A percentile compares a stretch with the other conserved stretches of the same genome.
Evolutionary conservation across 257 asterid genomes (phyloP).

Genomic region (Fraxinus cuspidata): DNA sequence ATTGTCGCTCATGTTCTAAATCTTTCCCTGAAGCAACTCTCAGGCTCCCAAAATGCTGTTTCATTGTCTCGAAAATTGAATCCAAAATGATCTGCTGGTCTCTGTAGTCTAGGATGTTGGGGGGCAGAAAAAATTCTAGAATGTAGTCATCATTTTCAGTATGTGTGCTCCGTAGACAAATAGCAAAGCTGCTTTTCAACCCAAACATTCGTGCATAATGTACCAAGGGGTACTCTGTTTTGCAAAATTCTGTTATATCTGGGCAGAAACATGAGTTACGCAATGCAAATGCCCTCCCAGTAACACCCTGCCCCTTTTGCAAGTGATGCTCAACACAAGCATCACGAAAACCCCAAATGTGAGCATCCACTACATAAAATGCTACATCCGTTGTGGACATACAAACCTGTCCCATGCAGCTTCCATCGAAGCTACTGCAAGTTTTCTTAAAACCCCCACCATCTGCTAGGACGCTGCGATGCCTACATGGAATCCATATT

Average conservation of each 20-base stretch:
- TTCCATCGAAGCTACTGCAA: slow-evolving; percentile 94
- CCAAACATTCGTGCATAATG: slow-evolving; percentile 90
- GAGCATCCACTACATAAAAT: slow-evolving; percentile 80
- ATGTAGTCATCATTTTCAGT: slow-evolving; percentile 84
- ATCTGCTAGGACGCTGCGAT: slow-evolving; percentile 72
- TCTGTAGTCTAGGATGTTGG: slow-evolving; percentile 38
- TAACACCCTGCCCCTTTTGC: slow-evolving; percentile 90
- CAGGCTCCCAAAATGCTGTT: slow-evolving; percentile 72
- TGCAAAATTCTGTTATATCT: slow-evolving; percentile 71
- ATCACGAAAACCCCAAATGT: slow-evolving; percentile 83
- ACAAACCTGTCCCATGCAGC: slow-evolving; percentile 91
- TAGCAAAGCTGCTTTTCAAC: slow-evolving; percentile 72
- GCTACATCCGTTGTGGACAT: slow-evolving; percentile 89
- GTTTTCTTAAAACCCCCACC: slow-evolving; percentile 87
- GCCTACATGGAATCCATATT: slow-evolving; percentile 96
- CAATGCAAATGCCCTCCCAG: slow-evolving; percentile 78
- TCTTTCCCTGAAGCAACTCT: slow-evolving; percentile 84
- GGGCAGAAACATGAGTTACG: slow-evolving; percentile 60
- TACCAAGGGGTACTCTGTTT: slow-evolving; percentile 88
- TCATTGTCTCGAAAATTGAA: slow-evolving; percentile 69
- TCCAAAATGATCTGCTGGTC: slow-evolving; percentile 69
- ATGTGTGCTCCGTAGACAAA: slow-evolving; percentile 71
- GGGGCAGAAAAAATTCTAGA: slow-evolving; percentile 76
- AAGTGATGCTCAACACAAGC: slow-evolving; percentile 94
- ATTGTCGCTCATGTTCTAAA: slow-evolving; percentile 67